phyloP scores from a whole-genome alignment of 257 asterid species.

The Misopates orontium region DNA sequence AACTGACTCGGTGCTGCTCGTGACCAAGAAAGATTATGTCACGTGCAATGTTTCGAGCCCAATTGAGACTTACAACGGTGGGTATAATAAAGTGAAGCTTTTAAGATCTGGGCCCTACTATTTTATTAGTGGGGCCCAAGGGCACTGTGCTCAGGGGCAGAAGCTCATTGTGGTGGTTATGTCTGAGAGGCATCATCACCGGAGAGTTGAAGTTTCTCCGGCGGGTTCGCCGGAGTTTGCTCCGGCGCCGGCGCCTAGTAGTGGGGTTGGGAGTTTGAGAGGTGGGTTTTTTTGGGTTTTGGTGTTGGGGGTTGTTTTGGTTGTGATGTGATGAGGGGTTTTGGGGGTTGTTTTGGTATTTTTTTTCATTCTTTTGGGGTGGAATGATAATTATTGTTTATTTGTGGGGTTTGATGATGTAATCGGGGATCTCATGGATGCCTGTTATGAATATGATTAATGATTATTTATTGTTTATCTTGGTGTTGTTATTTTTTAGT shows the following conservation, averaged over 20 bases:
- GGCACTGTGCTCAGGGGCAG: constrained; percentile 72
- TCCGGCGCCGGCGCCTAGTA: constrained; percentile 59
- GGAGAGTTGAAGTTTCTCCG: constrained; percentile 42
- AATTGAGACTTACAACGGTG: constrained; percentile 49
- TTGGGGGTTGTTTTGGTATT: no score
- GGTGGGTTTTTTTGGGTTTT: constrained; percentile 31
- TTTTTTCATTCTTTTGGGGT: no score
- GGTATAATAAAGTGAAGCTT: constrained; percentile 53
- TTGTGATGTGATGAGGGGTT: no score
- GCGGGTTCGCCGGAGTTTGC: no score
- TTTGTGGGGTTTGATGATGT: no score
- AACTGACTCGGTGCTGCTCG: constrained; percentile 66
- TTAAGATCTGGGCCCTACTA: constrained; percentile 66
- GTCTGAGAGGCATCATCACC: constrained; percentile 64
- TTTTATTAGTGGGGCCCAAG: constrained; percentile 73
- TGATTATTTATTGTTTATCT: no score
- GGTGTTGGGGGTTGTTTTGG: constrained; percentile 20
- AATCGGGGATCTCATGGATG: no score
- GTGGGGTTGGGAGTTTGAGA: constrained; percentile 37
- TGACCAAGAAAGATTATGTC: constrained; percentile 54
- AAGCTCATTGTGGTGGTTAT: constrained; percentile 68
- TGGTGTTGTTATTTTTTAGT: no score
- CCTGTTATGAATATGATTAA: no score
- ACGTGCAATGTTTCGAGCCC: constrained; percentile 75
- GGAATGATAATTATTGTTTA: no score